Conservation (phyloP, 345 rosid species). For the Mangifera indica region DNA sequence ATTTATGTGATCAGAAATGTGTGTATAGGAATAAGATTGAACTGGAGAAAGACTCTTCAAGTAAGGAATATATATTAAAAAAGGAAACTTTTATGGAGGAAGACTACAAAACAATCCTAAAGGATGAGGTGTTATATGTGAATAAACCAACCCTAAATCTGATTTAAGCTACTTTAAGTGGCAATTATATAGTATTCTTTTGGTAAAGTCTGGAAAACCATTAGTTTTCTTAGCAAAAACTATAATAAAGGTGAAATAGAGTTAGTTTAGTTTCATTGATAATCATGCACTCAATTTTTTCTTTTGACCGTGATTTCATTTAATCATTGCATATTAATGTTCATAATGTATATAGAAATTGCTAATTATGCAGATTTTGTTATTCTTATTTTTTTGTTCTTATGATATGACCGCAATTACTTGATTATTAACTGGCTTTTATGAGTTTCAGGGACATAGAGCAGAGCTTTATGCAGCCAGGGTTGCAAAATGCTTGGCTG, state of each 20-base stretch:
- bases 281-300: not conserved
- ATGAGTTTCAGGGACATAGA: constrained; percentile 74
- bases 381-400: not conserved
- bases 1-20: not conserved
- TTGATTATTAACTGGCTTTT: not conserved
- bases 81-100: not conserved
- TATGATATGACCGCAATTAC: not conserved
- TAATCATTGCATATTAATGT: not conserved
- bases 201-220: not conserved
- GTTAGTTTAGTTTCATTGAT: not conserved
- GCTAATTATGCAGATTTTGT: not conserved
- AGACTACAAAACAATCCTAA: not conserved
- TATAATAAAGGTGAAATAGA: not conserved
- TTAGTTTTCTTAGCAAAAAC: not conserved
- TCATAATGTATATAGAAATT: not conserved
- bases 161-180: not conserved
- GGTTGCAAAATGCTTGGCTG: constrained; percentile 94
- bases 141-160: not conserved
- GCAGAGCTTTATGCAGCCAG: constrained; percentile 94
- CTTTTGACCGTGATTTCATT: not conserved
- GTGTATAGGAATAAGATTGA: not conserved
- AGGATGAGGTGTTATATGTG: not conserved
- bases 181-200: not conserved
- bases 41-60: not conserved
- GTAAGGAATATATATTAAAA: not conserved